A percentile compares a stretch with the other conserved stretches of the same genome.
phyloP scores from a whole-genome alignment of 371 early-diverging fungal species.

The Zychaea mexicana region DNA sequence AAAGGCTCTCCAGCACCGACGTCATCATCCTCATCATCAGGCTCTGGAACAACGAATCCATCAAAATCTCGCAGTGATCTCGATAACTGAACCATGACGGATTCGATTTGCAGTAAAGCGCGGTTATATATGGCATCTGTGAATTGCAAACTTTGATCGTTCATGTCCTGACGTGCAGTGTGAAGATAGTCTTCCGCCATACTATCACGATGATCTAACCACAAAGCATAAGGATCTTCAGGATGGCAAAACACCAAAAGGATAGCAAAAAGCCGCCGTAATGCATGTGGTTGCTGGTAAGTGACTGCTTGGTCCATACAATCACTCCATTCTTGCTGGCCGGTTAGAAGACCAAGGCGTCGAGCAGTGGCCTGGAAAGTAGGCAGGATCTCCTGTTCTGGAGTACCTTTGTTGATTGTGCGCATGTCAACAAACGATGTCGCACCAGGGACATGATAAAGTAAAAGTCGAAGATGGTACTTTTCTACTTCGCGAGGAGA shows the following conservation, averaged over 20 bases:
- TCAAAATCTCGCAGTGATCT: background rate
- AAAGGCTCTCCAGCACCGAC: too few species aligned
- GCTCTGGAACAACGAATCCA: background rate
- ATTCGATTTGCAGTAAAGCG: background rate
- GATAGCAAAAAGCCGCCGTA: background rate
- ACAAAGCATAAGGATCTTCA: background rate
- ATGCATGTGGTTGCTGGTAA: too few species aligned
- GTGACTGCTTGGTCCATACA: too few species aligned
- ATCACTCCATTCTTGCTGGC: too few species aligned
- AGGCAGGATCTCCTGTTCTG: too few species aligned
- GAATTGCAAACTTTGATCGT: background rate
- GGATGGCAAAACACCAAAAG: background rate
- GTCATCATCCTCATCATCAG: background rate
- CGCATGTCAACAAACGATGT: conserved; percentile 1
- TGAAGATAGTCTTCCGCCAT: background rate
- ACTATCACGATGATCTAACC: background rate
- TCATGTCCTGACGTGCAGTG: background rate
- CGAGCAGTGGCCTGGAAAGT: too few species aligned
- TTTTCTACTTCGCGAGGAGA: background rate
- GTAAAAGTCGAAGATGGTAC: background rate
- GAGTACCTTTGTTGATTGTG: too few species aligned
- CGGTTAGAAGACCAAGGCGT: too few species aligned
- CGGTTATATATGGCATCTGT: background rate
- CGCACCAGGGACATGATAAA: conserved; percentile 13
- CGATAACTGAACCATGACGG: background rate